Percentiles rank a stretch among this genome's conserved stretches.
phyloP scores from a whole-genome alignment of 495 filamentous ascomycete genomes.

The Saxophila tyrrhenica region DNA sequence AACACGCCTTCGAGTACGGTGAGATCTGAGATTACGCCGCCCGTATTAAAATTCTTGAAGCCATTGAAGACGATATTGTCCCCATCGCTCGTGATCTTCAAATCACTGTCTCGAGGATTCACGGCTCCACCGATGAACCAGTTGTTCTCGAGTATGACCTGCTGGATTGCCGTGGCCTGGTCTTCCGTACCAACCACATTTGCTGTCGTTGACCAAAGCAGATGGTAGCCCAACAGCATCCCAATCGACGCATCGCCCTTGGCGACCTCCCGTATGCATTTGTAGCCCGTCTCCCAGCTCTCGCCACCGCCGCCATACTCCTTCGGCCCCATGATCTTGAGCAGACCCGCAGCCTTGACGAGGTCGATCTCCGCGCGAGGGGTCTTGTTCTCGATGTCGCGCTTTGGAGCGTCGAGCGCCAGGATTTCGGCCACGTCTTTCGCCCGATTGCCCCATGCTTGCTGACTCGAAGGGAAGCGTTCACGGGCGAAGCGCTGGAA shows the following conservation, averaged over 20 bases:
- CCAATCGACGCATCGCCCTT: constrained; percentile 49
- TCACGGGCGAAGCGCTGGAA: background rate
- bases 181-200: constrained; percentile 44
- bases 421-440: constrained; percentile 43
- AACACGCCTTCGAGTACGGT: constrained; percentile 49
- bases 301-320: constrained; percentile 49
- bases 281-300: constrained; percentile 44
- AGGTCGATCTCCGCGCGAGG: constrained; percentile 45
- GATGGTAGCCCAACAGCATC: constrained; percentile 50
- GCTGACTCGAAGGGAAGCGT: constrained; percentile 32
- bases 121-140: constrained; percentile 54
- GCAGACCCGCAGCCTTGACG: constrained; percentile 45
- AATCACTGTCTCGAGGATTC: constrained; percentile 49
- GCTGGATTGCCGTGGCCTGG: constrained; percentile 41
- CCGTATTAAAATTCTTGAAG: constrained; percentile 51
- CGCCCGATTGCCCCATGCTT: constrained; percentile 42
- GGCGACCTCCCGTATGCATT: constrained; percentile 46
- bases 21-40: constrained; percentile 50
- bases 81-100: constrained; percentile 41
- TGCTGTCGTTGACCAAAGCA: constrained; percentile 48
- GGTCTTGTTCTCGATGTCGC: constrained; percentile 46
- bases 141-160: constrained; percentile 45
- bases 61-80: constrained; percentile 45
- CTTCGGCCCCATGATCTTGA: constrained; percentile 42
- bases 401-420: constrained; percentile 37